These are phyloP conservation scores for Bretschneidera sinensis DNA, from an alignment of 345 rosid genomes.

Conservation along the genomic window DNA sequence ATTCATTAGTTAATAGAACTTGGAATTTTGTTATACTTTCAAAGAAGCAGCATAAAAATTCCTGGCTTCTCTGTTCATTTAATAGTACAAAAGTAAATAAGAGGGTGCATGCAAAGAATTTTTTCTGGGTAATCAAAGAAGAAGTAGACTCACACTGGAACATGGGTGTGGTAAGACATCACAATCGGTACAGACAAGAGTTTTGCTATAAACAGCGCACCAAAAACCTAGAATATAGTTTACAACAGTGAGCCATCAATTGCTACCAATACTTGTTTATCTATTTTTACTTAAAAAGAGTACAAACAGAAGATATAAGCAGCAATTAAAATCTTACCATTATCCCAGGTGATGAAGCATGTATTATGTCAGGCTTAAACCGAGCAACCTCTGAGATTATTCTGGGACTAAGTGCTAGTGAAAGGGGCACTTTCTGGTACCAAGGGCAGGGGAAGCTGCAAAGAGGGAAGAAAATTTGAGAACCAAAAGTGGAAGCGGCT, in stretches of 20 bases:
- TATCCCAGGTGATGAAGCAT: constrained; percentile 96
- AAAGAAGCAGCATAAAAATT: background rate
- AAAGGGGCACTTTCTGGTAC: constrained; percentile 94
- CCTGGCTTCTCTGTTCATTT: background rate
- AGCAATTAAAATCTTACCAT: constrained; percentile 46
- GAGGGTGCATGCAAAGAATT: background rate
- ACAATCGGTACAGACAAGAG: constrained; percentile 87
- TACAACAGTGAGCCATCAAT: constrained; percentile 18
- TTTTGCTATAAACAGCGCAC: constrained; percentile 87
- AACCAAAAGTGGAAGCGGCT: constrained; percentile 6
- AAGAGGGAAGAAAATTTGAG: constrained; percentile 9
- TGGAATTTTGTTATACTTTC: background rate
- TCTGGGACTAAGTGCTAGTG: constrained; percentile 95
- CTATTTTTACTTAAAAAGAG: background rate
- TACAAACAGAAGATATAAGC: background rate
- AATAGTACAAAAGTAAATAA: background rate
- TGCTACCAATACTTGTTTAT: constrained; percentile 5
- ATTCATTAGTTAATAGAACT: background rate
- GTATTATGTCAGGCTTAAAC: constrained; percentile 98
- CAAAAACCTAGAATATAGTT: constrained; percentile 63
- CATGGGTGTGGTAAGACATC: constrained; percentile 99
- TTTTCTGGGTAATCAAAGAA: constrained; percentile 5
- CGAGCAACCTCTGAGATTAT: constrained; percentile 91
- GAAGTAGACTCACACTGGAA: constrained; percentile 80
- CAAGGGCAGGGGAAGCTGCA: constrained; percentile 92